phyloP scores from a whole-genome alignment of 306 rosid species.

The Notholithocarpus densiflorus region DNA sequence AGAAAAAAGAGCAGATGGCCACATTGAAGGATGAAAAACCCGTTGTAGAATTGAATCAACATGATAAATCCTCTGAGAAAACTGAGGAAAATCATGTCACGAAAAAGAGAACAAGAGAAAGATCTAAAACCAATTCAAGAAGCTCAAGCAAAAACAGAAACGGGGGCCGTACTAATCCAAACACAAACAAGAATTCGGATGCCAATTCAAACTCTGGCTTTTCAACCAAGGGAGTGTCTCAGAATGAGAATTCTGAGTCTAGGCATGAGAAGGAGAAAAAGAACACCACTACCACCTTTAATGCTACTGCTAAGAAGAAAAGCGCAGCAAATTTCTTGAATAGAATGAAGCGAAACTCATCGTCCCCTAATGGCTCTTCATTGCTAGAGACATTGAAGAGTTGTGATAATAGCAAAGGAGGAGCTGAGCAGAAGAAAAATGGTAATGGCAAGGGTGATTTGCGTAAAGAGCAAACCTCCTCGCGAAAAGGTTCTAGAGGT shows the following conservation, averaged over 20 bases:
- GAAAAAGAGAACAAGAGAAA: constrained; percentile 24
- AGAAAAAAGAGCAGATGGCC: constrained; percentile 10
- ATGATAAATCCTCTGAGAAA: constrained; percentile 17
- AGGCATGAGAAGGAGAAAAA: constrained; percentile 19
- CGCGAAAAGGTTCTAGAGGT: constrained; percentile 15
- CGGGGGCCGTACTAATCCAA: constrained; percentile 8
- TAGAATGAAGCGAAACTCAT: constrained; percentile 23
- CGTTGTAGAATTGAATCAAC: constrained; percentile 20
- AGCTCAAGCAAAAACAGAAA: constrained; percentile 9
- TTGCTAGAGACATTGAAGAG: constrained; percentile 8
- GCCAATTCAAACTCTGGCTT: neutral
- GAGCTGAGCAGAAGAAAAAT: constrained; percentile 13
- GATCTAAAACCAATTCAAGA: constrained; percentile 8
- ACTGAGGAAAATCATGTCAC: constrained; percentile 9
- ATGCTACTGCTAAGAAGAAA: constrained; percentile 12
- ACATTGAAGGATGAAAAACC: constrained; percentile 12
- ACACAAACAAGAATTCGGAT: constrained; percentile 11
- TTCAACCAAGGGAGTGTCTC: constrained; percentile 15
- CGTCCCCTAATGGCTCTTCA: constrained; percentile 2
- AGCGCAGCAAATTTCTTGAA: constrained; percentile 31
- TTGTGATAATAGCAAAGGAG: constrained; percentile 10
- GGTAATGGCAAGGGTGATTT: neutral
- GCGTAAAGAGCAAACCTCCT: constrained; percentile 18
- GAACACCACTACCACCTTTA: neutral
- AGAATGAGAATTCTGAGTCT: constrained; percentile 20